Evolutionary conservation across 1,139 yeast genomes (phyloP), one percentile per base, ranked within the genome.

Genomic region (Yamadazyma triangularis): DNA sequence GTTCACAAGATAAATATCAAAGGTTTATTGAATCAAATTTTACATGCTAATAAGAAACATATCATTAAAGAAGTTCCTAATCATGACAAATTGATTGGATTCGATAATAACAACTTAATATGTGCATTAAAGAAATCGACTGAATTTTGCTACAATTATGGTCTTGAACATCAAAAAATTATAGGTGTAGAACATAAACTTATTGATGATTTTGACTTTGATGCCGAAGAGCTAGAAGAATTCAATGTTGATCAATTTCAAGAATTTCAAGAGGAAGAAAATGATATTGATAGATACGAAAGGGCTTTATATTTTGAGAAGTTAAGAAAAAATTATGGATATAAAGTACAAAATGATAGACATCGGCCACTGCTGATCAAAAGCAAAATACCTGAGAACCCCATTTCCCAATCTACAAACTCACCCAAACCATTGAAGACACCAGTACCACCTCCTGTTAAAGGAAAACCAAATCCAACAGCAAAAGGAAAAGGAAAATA

Each of bases 101-200:
- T 44, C 33, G 42, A 47, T 31, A 53, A 56, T 31, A 64, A 60
- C 31, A 60, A 60, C 33, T 45, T 63, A 1, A 50, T 45, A 4
- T 62, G 69, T 47, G 69, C 68, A 0, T 37, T 62, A 32, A 33
- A 50, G 20, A 41, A 38, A 2, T 58, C 67, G 2, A 39, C 35
- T 7, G 48, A 53, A 19, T 62, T 52, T 35, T 63, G 70, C 35
- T 26, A 32, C 5, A 40, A 30, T 0, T 61, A 56, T 33, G 65
- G 63, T 4, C 18, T 35, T 13, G 42, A 44, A 22, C 42, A 47
- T 26, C n/a, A n/a, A n/a, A n/a, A n/a, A n/a, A n/a, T n/a, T n/a
- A n/a, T n/a, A n/a, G 20, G 20, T 18, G 6, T 24, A 4, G 15
- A 10, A 13, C 41, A 33, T 26, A 34, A 37, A 26, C 29, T 40